A percentile compares a stretch with the other conserved stretches of the same genome.
Conservation (phyloP, 179 eudicot genomes). For the Nepenthes alata region DNA sequence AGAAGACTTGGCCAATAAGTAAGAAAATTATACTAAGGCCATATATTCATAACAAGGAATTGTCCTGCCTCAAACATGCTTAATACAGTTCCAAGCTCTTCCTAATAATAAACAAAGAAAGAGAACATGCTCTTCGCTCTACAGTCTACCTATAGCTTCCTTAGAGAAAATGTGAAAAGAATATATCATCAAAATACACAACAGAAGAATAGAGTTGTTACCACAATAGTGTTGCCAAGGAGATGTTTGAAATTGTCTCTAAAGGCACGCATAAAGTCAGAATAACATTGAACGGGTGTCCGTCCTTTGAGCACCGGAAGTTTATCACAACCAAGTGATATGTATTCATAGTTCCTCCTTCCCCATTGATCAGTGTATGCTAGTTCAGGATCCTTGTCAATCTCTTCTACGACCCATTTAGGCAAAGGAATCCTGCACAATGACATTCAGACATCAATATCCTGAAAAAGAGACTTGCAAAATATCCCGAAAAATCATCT, state of each 20-base stretch:
- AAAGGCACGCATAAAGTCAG: constrained; percentile 55
- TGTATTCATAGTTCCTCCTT: constrained; percentile 49
- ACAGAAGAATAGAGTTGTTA: constrained; percentile 4
- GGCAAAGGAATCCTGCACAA: constrained; percentile 48
- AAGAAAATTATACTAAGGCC: too few species aligned
- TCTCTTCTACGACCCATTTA: constrained; percentile 52
- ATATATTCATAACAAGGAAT: too few species aligned
- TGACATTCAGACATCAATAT: not conserved
- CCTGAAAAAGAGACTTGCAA: too few species aligned
- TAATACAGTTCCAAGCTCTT: too few species aligned
- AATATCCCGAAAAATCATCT: too few species aligned
- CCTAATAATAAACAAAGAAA: too few species aligned
- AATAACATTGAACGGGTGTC: constrained; percentile 47
- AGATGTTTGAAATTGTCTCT: constrained; percentile 38
- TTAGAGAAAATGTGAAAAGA: not conserved
- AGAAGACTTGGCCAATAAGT: too few species aligned
- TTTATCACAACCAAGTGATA: constrained; percentile 49
- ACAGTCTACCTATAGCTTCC: not conserved
- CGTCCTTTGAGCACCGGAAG: constrained; percentile 55
- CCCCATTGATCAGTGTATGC: constrained; percentile 69
- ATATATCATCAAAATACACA: not conserved
- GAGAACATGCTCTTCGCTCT: too few species aligned
- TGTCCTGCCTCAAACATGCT: too few species aligned
- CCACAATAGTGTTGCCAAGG: constrained; percentile 58
- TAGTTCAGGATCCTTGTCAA: constrained; percentile 42